phyloP scores from a whole-genome alignment of 2,329 filamentous ascomycete species.

The Neobulgaria alba region DNA sequence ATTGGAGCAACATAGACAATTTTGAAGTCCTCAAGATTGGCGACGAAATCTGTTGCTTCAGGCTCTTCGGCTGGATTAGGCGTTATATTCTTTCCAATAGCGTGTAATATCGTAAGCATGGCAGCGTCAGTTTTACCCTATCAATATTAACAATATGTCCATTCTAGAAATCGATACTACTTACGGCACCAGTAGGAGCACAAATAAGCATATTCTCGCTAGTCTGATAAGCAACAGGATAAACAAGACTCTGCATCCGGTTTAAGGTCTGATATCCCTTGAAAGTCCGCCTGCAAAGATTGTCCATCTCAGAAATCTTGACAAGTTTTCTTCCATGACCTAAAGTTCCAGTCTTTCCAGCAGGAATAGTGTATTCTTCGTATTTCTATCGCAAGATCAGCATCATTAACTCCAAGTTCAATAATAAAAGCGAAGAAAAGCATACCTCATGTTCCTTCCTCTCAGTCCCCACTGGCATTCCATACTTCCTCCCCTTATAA shows the following conservation, averaged over 20 bases:
- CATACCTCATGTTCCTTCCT: constrained; percentile 50
- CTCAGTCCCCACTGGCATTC: constrained; percentile 66
- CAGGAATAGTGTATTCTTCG: constrained; percentile 83
- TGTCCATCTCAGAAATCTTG: constrained; percentile 74
- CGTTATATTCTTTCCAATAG: constrained; percentile 73
- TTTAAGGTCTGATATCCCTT: constrained; percentile 89
- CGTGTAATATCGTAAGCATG: constrained; percentile 91
- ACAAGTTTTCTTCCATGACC: constrained; percentile 67
- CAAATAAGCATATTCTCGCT: constrained; percentile 99
- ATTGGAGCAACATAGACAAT: constrained; percentile 98
- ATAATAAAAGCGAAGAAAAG: constrained; percentile 1
- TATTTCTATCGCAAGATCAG: constrained; percentile 53
- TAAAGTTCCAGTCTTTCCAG: constrained; percentile 67
- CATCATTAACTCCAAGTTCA: neutral
- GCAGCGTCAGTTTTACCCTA: constrained; percentile 93
- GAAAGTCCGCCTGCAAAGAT: constrained; percentile 84
- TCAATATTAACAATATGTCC: constrained; percentile 21
- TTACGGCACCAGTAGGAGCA: constrained; percentile 82
- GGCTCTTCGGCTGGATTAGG: constrained; percentile 73
- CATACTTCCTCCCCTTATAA: constrained; percentile 71
- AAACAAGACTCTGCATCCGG: constrained; percentile 95
- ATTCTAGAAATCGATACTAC: constrained; percentile 24
- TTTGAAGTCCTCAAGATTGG: constrained; percentile 86
- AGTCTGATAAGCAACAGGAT: constrained; percentile 89
- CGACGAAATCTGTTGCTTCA: constrained; percentile 66